Evolutionary conservation across 2,329 filamentous ascomycete genomes (phyloP).

Genomic region (Exophiala phaeomuriformis): DNA sequence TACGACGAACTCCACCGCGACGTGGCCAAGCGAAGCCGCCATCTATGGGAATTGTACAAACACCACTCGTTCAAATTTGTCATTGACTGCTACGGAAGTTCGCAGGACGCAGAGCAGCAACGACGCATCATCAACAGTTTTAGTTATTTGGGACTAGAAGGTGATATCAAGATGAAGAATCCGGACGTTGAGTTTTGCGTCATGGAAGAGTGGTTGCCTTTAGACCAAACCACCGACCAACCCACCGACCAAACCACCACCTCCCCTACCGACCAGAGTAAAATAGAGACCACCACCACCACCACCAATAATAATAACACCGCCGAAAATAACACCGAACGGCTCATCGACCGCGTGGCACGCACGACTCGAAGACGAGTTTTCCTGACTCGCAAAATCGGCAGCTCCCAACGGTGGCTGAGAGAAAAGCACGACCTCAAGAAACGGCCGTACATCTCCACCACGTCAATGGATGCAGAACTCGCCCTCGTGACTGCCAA

Average conservation of each 20-base stretch:
- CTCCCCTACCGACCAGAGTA: too few relatives aligned
- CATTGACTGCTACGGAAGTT: conserved; percentile 73
- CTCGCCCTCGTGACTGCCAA: conserved; percentile 87
- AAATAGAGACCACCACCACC: too few relatives aligned
- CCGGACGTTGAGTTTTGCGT: conserved; percentile 70
- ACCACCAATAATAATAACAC: too few relatives aligned
- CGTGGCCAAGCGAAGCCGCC: conserved; percentile 51
- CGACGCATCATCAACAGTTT: conserved; percentile 76
- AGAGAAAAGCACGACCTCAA: conserved; percentile 78
- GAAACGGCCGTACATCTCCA: conserved; percentile 87
- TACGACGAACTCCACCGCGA: conserved; percentile 63
- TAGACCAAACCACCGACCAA: not conserved
- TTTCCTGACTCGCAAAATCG: conserved; percentile 67
- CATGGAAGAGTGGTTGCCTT: conserved; percentile 68
- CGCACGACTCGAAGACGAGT: conserved; percentile 46
- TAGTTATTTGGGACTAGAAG: conserved; percentile 66
- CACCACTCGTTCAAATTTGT: conserved; percentile 70
- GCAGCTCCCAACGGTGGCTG: conserved; percentile 58
- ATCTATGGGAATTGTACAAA: conserved; percentile 61
- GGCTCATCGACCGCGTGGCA: conserved; percentile 31
- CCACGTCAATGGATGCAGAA: conserved; percentile 95
- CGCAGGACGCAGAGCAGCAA: conserved; percentile 57
- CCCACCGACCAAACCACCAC: too few relatives aligned
- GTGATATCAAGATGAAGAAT: conserved; percentile 67
- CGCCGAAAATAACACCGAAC: not conserved